A percentile compares a stretch with the other conserved stretches of the same genome.
phyloP scores from a whole-genome alignment of 352 stramenopile species.

The Phytophthora podocarpi region DNA sequence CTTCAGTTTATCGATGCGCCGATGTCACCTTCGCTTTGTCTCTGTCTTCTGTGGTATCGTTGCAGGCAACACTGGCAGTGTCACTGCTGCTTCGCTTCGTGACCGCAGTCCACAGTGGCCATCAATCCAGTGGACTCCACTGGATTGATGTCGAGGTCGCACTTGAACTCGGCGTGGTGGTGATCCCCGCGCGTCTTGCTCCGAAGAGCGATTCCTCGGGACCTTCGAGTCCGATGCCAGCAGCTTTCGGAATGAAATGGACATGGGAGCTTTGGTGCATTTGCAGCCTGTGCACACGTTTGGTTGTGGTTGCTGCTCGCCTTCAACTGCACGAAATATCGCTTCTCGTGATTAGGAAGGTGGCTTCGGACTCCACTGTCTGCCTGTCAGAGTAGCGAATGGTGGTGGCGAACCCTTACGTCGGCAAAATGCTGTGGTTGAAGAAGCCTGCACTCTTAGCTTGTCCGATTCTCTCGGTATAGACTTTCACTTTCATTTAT shows the following conservation, averaged over 20 bases:
- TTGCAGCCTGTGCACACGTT: conserved; percentile 15
- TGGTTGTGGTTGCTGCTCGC: conserved; percentile 26
- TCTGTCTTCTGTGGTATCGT: neutral
- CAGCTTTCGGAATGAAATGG: neutral
- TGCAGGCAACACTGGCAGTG: neutral
- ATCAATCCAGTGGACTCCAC: no score
- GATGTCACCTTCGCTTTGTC: neutral
- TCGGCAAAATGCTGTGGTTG: conserved; percentile 36
- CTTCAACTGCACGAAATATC: conserved; percentile 21
- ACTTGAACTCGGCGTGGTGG: conserved; percentile 15
- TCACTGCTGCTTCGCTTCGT: no score
- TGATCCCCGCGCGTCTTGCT: neutral
- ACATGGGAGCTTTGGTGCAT: neutral
- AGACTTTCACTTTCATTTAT: conserved; percentile 22
- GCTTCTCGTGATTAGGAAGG: conserved; percentile 20
- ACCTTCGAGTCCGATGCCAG: no score
- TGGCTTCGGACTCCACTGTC: conserved; percentile 16
- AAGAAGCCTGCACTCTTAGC: conserved; percentile 20
- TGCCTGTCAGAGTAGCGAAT: neutral
- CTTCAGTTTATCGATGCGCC: conserved; percentile 29
- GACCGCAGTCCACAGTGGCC: no score
- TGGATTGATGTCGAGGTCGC: conserved; percentile 20
- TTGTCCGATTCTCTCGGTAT: neutral
- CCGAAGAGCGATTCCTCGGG: neutral
- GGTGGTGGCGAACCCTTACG: no score